A percentile compares a stretch with the other conserved stretches of the same genome.
Conservation (phyloP, 1,139 yeast species). For the Protomyces inouyei region DNA sequence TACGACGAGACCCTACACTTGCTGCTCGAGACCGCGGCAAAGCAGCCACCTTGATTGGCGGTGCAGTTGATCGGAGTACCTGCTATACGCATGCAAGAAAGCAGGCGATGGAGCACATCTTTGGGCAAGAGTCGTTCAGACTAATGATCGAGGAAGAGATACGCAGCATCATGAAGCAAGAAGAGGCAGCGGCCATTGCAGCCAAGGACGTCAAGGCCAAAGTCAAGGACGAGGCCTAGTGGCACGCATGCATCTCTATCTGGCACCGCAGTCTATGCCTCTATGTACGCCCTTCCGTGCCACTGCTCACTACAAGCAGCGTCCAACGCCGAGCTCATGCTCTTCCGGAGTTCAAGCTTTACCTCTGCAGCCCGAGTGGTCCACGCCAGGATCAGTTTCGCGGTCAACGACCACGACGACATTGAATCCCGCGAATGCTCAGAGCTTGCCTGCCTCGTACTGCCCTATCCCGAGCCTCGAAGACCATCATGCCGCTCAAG, state of each 20-base stretch:
- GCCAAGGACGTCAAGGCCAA: neutral
- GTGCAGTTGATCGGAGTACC: constrained; percentile 23
- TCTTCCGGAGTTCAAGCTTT: too few relatives aligned
- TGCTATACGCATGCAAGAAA: constrained; percentile 14
- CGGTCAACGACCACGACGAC: neutral
- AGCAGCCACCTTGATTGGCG: constrained; percentile 22
- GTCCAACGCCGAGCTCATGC: too few relatives aligned
- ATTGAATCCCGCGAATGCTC: neutral
- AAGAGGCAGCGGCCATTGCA: neutral
- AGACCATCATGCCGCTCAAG: constrained; percentile 36
- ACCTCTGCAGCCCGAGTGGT: too few relatives aligned
- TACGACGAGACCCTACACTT: constrained; percentile 12
- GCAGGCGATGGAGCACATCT: constrained; percentile 16
- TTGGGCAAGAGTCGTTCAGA: constrained; percentile 1
- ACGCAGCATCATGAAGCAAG: neutral
- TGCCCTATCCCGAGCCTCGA: neutral
- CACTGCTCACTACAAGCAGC: too few relatives aligned
- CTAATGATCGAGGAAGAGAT: constrained; percentile 5
- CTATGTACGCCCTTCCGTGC: too few relatives aligned
- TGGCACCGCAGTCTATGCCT: too few relatives aligned
- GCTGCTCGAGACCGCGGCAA: constrained; percentile 25
- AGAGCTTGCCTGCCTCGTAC: neutral
- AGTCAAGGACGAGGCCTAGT: too few relatives aligned
- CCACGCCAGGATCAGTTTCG: too few relatives aligned
- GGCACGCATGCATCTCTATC: too few relatives aligned